Base-by-base conservation (phyloP, 805 yeast genomes). In the Sugiyamaella valdiviana region DNA sequence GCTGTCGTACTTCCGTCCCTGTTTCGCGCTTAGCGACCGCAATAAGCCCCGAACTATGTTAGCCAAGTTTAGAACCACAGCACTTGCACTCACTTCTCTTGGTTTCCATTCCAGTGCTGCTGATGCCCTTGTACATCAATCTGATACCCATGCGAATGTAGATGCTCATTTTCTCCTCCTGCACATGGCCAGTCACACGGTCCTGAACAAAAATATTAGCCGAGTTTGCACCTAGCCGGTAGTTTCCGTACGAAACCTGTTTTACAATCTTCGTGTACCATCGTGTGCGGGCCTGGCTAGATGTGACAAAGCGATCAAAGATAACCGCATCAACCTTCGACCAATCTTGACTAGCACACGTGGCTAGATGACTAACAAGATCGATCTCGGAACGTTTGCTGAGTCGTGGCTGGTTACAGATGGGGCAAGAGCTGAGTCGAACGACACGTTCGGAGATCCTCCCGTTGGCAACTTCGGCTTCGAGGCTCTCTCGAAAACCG, bases 121-220 rank as follows among this genome's bases (percentile, higher is more conserved):
- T 76, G 52, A 83, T 76, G 1, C 95, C 91, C 57, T 82, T 79
- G 65, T 91, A 91, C 2, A 91, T 69, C 39, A 91, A 66, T 39
- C 96, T 66, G 46, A 91, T 91, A 0, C 98, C 99, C 35, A 93
- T 62, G 43, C 96, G 73, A 9, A 93, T 93, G 58, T 86, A 86
- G 1, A 85, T 79, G 50, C 90, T 82, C 85, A 93, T 91, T 59
- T 88, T 88, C 59, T 91, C 99, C 63, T 91, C 98, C 60, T 85
- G 66, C n/a, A 91, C 79, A 41, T 86, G 76, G 0, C 99, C 99
- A 0, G 96, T 83, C 15, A 76, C 72, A 52, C 99, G 73, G 63
- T 93, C 97, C 64, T 93, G 98, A 2, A 91, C 97, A 44, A 93
- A 70, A 24, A 93, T 91, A 61, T 91, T 91, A 7, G 97, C 99